Conservation (phyloP, 495 filamentous ascomycete species). For the Neurospora africana region DNA sequence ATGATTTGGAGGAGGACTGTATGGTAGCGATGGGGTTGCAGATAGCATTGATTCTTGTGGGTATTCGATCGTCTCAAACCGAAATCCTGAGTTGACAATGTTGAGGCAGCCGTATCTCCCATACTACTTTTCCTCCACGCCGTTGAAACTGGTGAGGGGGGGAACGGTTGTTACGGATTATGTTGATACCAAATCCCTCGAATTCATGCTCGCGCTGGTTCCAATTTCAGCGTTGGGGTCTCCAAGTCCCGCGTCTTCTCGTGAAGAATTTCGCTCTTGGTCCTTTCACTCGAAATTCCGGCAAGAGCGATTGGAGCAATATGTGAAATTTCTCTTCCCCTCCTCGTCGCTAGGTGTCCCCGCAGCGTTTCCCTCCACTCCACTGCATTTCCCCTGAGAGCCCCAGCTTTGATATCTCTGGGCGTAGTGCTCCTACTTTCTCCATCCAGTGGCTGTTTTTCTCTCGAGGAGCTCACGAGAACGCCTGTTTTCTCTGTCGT, state of each 20-base stretch:
- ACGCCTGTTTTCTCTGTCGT: background rate
- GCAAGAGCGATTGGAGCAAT: background rate
- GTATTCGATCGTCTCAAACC: too few relatives aligned
- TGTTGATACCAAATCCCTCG: background rate
- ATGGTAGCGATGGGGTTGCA: too few relatives aligned
- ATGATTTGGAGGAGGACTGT: too few relatives aligned
- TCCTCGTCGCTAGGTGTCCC: background rate
- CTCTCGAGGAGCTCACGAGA: background rate
- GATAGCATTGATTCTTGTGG: too few relatives aligned
- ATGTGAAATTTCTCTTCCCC: background rate
- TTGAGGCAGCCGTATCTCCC: background rate
- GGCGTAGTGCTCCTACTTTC: background rate
- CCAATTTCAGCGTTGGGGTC: background rate
- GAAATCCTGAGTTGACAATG: background rate
- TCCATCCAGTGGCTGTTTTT: background rate
- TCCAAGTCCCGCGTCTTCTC: background rate
- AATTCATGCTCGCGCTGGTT: background rate
- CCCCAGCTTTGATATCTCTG: background rate
- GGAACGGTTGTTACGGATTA: background rate
- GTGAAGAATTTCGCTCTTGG: background rate
- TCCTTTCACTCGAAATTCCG: background rate
- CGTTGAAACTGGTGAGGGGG: background rate
- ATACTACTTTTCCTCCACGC: background rate
- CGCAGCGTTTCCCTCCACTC: background rate
- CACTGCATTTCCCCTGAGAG: background rate